phyloP scores from a whole-genome alignment of 2,329 filamentous ascomycete genomes.

The Verticillium dahliae region DNA sequence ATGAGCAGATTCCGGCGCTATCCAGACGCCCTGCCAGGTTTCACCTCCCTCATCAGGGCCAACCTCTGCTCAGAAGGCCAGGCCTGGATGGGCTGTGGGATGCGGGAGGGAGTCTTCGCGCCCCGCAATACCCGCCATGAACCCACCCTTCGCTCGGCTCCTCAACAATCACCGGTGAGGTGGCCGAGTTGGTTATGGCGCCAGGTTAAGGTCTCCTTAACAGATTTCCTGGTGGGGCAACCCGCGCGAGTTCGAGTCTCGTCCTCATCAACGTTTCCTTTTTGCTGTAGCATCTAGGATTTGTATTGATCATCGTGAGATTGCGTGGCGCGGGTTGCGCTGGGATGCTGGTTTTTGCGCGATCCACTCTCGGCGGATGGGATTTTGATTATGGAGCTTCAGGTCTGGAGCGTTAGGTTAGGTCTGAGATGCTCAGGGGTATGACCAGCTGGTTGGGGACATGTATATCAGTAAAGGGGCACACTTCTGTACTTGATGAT shows the following conservation, averaged over 20 bases:
- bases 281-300: not conserved
- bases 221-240: not conserved
- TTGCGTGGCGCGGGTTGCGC: not conserved
- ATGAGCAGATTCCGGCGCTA: too few relatives aligned
- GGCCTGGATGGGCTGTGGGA: not conserved
- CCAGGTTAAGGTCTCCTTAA: not conserved
- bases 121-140: not conserved
- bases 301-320: not conserved
- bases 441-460: too few relatives aligned
- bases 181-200: not conserved
- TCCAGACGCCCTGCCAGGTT: too few relatives aligned
- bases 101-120: not conserved
- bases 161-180: not conserved
- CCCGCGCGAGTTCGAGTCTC: not conserved
- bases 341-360: too few relatives aligned
- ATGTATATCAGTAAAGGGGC: too few relatives aligned
- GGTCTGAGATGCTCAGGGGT: too few relatives aligned
- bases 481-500: too few relatives aligned
- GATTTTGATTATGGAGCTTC: too few relatives aligned
- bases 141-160: not conserved
- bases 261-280: not conserved
- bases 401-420: too few relatives aligned
- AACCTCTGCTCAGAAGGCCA: too few relatives aligned
- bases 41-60: too few relatives aligned
- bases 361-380: too few relatives aligned